These are phyloP conservation scores for Sphagnum contortum DNA, from an alignment of 225 moss, liverwort and hornwort species.

Conservation along the genomic window DNA sequence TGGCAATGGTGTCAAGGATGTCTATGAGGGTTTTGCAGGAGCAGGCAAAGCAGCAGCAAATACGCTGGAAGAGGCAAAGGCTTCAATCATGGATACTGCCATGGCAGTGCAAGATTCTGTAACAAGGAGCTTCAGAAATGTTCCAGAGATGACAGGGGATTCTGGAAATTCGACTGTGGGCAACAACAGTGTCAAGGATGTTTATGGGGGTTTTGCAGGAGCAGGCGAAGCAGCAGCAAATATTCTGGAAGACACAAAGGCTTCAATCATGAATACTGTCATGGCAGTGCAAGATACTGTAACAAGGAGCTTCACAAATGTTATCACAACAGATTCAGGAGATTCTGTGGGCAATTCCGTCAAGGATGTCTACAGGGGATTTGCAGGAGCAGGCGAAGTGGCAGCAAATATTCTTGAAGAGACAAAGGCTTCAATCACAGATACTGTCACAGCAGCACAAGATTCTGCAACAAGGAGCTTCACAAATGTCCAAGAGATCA, in stretches of 20 bases:
- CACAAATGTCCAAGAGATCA: slow-evolving; percentile 26
- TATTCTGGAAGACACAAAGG: slow-evolving; percentile 17
- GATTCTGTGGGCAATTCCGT: slow-evolving; percentile 33
- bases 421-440: slow-evolving; percentile 22
- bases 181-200: slow-evolving; percentile 23
- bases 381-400: slow-evolving; percentile 13
- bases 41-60: slow-evolving; percentile 17
- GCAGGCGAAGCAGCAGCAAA: slow-evolving; percentile 16
- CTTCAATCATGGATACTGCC: slow-evolving; percentile 29
- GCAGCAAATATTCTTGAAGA: slow-evolving; percentile 15
- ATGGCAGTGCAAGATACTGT: slow-evolving; percentile 47
- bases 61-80: slow-evolving; percentile 16
- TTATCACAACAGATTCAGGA: slow-evolving; percentile 29
- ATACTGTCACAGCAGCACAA: slow-evolving; percentile 40
- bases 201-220: slow-evolving; percentile 13
- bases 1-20: slow-evolving; percentile 25
- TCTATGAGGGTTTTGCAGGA: slow-evolving; percentile 23
- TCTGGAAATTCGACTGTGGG: slow-evolving; percentile 29
- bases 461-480: slow-evolving; percentile 44
- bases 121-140: slow-evolving; percentile 28
- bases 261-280: slow-evolving; percentile 29
- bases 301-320: slow-evolving; percentile 28
- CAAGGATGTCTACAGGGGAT: slow-evolving; percentile 15
- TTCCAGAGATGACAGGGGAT: slow-evolving; percentile 31
- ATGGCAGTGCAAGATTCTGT: slow-evolving; percentile 48